Conservation (phyloP, 768 basidiomycete genomes). For the Xanthoconium purpureum region DNA sequence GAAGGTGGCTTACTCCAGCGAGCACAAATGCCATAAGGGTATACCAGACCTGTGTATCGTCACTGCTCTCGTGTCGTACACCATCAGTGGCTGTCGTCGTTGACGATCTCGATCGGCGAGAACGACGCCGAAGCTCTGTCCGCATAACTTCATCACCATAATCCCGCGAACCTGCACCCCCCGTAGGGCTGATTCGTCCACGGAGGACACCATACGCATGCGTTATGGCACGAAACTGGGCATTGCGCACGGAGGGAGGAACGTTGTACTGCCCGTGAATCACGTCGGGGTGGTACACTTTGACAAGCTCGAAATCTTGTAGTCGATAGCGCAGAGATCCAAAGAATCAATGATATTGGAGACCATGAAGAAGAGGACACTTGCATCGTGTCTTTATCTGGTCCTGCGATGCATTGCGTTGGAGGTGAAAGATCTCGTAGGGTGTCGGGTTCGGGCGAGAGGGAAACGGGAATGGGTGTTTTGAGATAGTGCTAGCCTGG, state of each 20-base stretch:
- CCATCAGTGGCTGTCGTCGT: slow-evolving; percentile 5
- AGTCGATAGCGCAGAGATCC: background rate
- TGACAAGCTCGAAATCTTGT: slow-evolving; percentile 73
- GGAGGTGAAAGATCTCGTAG: slow-evolving; percentile 71
- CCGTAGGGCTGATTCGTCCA: background rate
- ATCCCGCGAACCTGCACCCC: background rate
- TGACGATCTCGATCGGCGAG: slow-evolving; percentile 26
- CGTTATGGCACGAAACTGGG: slow-evolving; percentile 62
- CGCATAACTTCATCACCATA: slow-evolving; percentile 42
- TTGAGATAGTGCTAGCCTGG: slow-evolving; percentile 13
- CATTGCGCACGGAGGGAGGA: slow-evolving; percentile 45
- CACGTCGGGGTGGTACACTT: slow-evolving; percentile 70
- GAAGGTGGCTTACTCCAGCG: slow-evolving; percentile 11
- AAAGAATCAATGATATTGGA: too few species aligned
- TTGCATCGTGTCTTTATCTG: slow-evolving; percentile 69
- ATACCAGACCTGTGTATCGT: slow-evolving; percentile 11
- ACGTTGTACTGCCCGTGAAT: slow-evolving; percentile 37
- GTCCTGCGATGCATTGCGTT: slow-evolving; percentile 48
- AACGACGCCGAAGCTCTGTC: slow-evolving; percentile 50
- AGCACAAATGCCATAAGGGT: slow-evolving; percentile 10
- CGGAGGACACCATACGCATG: slow-evolving; percentile 55
- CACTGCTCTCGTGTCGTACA: background rate
- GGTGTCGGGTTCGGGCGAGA: slow-evolving; percentile 53
- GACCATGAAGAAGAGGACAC: slow-evolving; percentile 14
- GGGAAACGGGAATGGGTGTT: slow-evolving; percentile 47